Conservation (phyloP, 1,284 basidiomycete genomes). For the Salmacisia buchloeana region DNA sequence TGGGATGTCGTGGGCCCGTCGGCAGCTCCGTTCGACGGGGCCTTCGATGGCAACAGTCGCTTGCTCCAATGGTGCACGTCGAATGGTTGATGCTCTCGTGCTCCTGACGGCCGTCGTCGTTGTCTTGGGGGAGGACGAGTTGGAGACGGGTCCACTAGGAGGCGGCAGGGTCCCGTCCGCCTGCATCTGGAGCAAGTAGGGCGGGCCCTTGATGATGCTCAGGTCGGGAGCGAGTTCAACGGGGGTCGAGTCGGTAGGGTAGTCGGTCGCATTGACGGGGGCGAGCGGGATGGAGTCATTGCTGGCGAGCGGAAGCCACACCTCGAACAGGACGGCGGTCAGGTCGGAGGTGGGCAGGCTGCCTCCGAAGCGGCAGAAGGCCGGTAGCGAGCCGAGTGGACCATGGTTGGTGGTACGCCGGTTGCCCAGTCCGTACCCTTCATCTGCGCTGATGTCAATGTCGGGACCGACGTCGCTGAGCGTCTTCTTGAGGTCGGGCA, state of each 20-base stretch:
- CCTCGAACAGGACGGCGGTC: conserved; percentile 18
- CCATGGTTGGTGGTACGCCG: conserved; percentile 7
- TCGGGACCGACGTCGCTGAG: conserved; percentile 20
- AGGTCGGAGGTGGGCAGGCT: conserved; percentile 12
- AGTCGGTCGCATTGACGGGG: conserved; percentile 15
- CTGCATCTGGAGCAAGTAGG: neutral
- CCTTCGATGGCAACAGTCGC: too few species aligned
- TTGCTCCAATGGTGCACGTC: too few species aligned
- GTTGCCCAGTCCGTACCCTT: conserved; percentile 11
- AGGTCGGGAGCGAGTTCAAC: conserved; percentile 2
- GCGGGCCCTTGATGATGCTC: conserved; percentile 1
- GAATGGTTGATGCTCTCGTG: neutral
- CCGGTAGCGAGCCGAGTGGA: conserved; percentile 20
- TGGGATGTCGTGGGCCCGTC: neutral
- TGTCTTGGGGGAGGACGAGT: neutral
- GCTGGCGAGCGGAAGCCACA: conserved; percentile 19
- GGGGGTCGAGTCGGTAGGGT: conserved; percentile 21
- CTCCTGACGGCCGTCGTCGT: neutral
- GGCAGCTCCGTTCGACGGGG: neutral
- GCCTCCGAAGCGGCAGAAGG: conserved; percentile 23
- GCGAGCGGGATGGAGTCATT: conserved; percentile 11
- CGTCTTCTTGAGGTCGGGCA: neutral
- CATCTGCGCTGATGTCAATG: conserved; percentile 16
- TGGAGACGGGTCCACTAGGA: neutral
- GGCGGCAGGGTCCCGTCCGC: neutral